Base-by-base conservation (phyloP, 768 basidiomycete species). In the Asterophora lycoperdoides region DNA sequence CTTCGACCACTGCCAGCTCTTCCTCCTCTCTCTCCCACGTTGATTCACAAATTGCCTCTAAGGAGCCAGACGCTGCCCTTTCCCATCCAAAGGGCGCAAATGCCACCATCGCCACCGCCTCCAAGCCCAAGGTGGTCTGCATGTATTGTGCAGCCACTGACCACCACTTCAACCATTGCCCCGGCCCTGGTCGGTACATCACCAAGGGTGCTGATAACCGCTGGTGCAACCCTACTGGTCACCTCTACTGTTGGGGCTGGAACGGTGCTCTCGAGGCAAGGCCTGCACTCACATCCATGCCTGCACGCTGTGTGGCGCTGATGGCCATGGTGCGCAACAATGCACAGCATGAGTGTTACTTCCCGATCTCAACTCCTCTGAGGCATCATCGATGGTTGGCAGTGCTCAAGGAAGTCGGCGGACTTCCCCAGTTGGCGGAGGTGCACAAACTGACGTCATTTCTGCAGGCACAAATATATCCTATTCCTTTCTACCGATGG, bases 321-420 rank as follows among this genome's bases (percentile, higher is more conserved):
- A 18, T 26, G 19, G 30, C 2, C 49, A 64, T 41, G 39, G 40
- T 13, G 56, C 54, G 0, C 52, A 56, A 20, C 33, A 6, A 6
- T 56, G 53, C 33, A n/a, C 15, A 35, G 19, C 17, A 15, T 52
- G 36, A 42, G 2, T 11, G 20, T 1, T 49, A 52, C 17, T 49
- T 55, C 2, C 57, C 54, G 0, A 51, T 64, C n/a, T 19, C 51
- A 10, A 64, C 60, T 17, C 54, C 53, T 1, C 53, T 59, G 5
- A 30, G 11, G 7, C 55, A 51, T 38, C 19, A 35, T 5, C 34
- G 33, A 6, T 62, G 61, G 56, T 26, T 5, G 29, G 17, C 17
- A 3, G 8, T 37, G 36, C 40, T 41, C 28, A 23, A 15, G n/a
- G 46, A 47, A 10, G 46, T 39, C 10, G 46, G 37, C 28, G 4